Evolutionary conservation across 192 early-diverging fungal genomes (phyloP), one percentile per base, ranked within the genome.

Genomic region (Coemansia sp.): DNA sequence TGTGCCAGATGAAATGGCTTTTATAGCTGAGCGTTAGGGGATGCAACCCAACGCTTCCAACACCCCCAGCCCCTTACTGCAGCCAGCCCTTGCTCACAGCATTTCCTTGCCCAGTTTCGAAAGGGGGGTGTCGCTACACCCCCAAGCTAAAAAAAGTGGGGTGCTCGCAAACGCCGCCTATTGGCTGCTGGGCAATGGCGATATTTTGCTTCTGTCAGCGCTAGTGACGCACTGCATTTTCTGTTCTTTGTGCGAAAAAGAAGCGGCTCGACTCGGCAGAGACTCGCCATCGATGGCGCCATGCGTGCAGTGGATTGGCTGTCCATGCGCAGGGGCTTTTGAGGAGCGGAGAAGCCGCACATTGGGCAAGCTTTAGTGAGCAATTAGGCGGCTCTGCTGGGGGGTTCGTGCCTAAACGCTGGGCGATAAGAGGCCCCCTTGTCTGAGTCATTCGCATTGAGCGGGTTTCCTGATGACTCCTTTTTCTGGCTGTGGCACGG

Each of bases 271-370:
- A 20, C 36, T 52, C 50, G 16, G 36, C 46, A 5, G 13, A 14
- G 35, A 13, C 50, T 52, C 36, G 26, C 53, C 53, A 54, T 54
- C 53, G 53, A 54, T 54, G 23, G 18, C 53, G 53, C 53, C 53
- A 43, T 41, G 16, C 40, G 53, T 26, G 53, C 53, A 26, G 30
- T 7, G 40, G 40, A 55, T 44, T 44, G 41, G 53, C 41, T 40
- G 38, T 36, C 6, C 20, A 11, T 18, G 50, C 50, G 23, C 28
- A 18, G 9, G 10, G 19, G 45, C 18, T 12, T 13, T 45, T 4
- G 4, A 19, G 19, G 20, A 2, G 19, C 19, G 19, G 43, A 18
- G 9, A 6, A 21, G 19, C 50, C 16, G 11, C n/a, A 2, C 30
- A 18, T 16, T 37, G 15, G 33, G 13, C 42, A 38, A 42, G 39